Percentiles rank a stretch among this genome's conserved stretches.
These are phyloP conservation scores for Barnettozyma wickerhamii DNA, from an alignment of 805 yeast genomes.

Conservation along the genomic window DNA sequence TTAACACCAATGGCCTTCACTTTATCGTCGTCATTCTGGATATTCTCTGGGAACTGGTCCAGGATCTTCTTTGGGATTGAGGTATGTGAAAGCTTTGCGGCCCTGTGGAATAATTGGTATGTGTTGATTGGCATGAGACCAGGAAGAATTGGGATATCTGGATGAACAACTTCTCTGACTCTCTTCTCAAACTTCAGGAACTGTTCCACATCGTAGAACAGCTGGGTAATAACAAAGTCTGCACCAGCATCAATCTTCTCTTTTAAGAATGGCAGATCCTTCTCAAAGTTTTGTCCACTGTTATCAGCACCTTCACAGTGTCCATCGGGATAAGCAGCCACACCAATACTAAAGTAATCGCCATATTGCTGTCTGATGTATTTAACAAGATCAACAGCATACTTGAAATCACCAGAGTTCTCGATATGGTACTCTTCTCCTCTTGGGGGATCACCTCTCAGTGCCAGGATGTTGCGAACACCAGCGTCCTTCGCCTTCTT, in stretches of 20 bases:
- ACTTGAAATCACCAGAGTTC: conserved; percentile 42
- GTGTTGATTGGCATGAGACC: conserved; percentile 93
- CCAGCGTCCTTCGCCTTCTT: conserved; percentile 69
- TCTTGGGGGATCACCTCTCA: conserved; percentile 95
- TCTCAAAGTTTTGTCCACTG: conserved; percentile 55
- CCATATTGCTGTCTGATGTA: conserved; percentile 71
- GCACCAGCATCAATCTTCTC: conserved; percentile 95
- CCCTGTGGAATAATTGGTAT: conserved; percentile 74
- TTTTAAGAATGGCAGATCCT: conserved; percentile 73
- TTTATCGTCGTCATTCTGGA: conserved; percentile 68
- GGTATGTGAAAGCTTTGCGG: conserved; percentile 87
- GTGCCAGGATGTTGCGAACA: conserved; percentile 81
- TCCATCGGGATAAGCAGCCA: conserved; percentile 98
- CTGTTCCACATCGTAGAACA: conserved; percentile 83
- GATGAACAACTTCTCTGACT: conserved; percentile 39
- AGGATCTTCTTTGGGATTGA: conserved; percentile 59
- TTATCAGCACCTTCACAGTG: conserved; percentile 83
- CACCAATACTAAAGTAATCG: conserved; percentile 88
- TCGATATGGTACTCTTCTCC: conserved; percentile 57
- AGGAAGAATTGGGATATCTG: conserved; percentile 62
- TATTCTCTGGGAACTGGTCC: conserved; percentile 47
- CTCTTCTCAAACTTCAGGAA: conserved; percentile 60
- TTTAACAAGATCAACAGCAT: conserved; percentile 82
- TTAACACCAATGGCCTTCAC: conserved; percentile 84
- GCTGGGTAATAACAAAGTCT: conserved; percentile 85